Base-by-base conservation (phyloP, 768 basidiomycete genomes). In the Wakefieldia striispora region DNA sequence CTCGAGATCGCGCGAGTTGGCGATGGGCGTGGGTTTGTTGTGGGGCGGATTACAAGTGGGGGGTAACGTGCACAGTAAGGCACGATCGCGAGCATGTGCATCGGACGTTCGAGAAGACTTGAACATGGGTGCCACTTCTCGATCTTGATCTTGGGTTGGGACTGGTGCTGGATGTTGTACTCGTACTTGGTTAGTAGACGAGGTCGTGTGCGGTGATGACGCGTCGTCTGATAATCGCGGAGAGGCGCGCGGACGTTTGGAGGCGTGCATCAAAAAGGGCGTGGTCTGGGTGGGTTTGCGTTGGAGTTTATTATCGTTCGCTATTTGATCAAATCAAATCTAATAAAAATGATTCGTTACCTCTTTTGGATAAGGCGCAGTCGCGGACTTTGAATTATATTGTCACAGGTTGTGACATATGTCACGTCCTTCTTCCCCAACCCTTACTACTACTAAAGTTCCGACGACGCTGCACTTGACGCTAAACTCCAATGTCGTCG, bases 41-140 rank as follows among this genome's bases (percentile, higher is more conserved):
- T 72, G 78, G 4, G 72, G 76, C 12, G 69, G 74, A 49, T 84
- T 80, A 67, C 92, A 95, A 37, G 90, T 93, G 17, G 92, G 92
- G 2, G 91, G 89, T 16, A 94, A 75, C 6, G 79, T 82, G 68
- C 90, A 93, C 20, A 86, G 58, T 17, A 90, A 62, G 2, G 73
- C 73, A 43, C 70, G 75, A n/a, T 58, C 61, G 23, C 55, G 47
- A 2, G 59, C 50, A 14, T 60, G 46, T 13, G 61, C 42, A 33
- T 62, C 60, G 20, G 60, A 54, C 13, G 64, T 65, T 8, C 69
- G 66, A 43, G 63, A 66, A n/a, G 66, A 62, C 50, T 68, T 72
- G 51, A 50, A 50, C 50, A 71, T 71, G 36, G 66, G 67, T 24
- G 23, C 21, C 27, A 33, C 1, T 23, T 67, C 66, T 45, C 43